These are phyloP conservation scores for Talaromyces sp. DNA, from an alignment of 2,329 filamentous ascomycete genomes.

Conservation along the genomic window DNA sequence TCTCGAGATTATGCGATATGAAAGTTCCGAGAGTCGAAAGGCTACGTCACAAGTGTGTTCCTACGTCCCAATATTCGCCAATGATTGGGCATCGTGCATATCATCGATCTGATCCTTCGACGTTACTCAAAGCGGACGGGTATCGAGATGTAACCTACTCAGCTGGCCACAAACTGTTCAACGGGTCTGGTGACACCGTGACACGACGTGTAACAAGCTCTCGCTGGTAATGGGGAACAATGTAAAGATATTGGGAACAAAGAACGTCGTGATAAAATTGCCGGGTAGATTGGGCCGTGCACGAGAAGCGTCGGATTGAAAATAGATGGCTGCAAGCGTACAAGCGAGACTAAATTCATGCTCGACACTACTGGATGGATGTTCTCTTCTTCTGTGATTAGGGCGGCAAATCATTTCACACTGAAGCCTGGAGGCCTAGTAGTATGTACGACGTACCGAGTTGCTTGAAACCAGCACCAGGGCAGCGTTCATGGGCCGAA, in stretches of 20 bases:
- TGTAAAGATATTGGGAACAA: neutral
- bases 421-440: too few relatives aligned
- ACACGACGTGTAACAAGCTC: neutral
- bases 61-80: neutral
- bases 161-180: neutral
- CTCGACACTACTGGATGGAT: neutral
- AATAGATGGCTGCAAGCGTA: neutral
- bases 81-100: neutral
- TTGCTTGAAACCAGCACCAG: neutral
- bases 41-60: neutral
- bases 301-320: neutral
- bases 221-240: neutral
- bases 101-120: neutral
- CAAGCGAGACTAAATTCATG: neutral
- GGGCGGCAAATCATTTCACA: neutral
- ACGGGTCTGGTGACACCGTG: neutral
- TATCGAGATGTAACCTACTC: neutral
- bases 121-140: slow-evolving; percentile 1
- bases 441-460: neutral
- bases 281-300: slow-evolving; percentile 4
- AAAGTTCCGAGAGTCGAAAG: neutral
- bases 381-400: neutral
- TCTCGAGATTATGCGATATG: neutral
- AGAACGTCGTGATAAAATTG: slow-evolving; percentile 7
- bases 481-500: neutral